Evolutionary conservation across 345 rosid genomes (phyloP), one percentile per base, ranked within the genome.

Genomic region (Eucalyptus cloeziana): DNA sequence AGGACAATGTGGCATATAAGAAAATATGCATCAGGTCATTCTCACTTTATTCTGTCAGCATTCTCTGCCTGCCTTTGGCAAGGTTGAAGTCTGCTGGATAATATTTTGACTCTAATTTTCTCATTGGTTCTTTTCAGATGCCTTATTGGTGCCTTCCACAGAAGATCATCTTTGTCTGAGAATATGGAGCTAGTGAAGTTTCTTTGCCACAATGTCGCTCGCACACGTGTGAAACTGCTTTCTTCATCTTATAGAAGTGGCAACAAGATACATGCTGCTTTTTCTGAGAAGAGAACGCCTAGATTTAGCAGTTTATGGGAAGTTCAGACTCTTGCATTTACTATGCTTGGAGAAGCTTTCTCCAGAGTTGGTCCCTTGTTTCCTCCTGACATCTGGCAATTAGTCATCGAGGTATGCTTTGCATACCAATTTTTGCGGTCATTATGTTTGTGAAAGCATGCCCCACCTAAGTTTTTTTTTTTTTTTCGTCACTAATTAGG

Each of bases 281-380:
- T 91, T 88, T 81, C 86, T 91, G 94, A 93, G 56, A 94, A 93
- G 89, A 93, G 92, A 87, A 88, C 88, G 10, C 90, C 93, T 22
- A 88, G 90, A 88, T 90, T 86, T 88, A 60, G 90, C 91, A 91
- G 91, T 91, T 90, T 97, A 87, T 95, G 96, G 96, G 98, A 96
- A 85, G 92, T 94, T 89, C 92, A 92, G 89, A 93, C 95, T 64
- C 90, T 93, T 90, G 91, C 93, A 69, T 92, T 95, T 91, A 93
- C 91, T 51, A 92, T 97, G 96, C 92, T 97, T 86, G 96, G 96
- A 88, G 95, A 93, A 90, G 91, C 95, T 69, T 94, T 93, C 90
- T 92, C 93, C 37, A 92, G 91, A 89, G 92, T 90, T 19, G 96
- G 95, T 47, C 92, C 97, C 90, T 93, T 93, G 89, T 91, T 95